Base-by-base conservation (phyloP, 164 flowering plant genomes). In the Macadamia tetraphylla region DNA sequence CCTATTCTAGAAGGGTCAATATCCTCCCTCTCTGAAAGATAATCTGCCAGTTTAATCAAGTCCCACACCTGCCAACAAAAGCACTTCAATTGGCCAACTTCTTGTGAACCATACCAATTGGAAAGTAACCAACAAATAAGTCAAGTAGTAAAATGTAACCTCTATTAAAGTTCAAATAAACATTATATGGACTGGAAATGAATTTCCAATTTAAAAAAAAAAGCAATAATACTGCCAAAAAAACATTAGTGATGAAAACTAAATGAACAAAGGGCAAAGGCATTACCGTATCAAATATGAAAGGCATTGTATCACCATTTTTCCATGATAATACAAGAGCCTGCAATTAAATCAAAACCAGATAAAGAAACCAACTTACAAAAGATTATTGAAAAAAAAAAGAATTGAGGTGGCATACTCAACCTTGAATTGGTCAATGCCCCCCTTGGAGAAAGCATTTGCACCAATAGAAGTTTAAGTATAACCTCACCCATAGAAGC, bases 301-400 rank as follows among this genome's bases (percentile, higher is more conserved):
- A 95, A 64, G 99, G 97, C 99, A 92, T 90, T 43, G 94, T 95
- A 63, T 89, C 90, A 61, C 96, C 97, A 23, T 79, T 84, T 72
- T 80, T 87, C 99, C 97, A 94, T 66, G 99, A 73, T 62, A 83
- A 82, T 3, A 90, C 78, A 59, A 92, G 96, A 67, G 99, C 94
- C 98, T 94, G 86, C 78, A 81, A 63, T 74, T 32, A 13, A 64
- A 62, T 46, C 40, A 63, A 7, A 70, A 9, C 6, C 51, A 58
- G 56, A 44, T 52, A 9, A 49, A 62, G 17, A 51, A 65, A 60
- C 18, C 18, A 30, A 57, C 29, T 15, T 64, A 43, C 18, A 32
- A 6, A 67, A 29, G 65, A 44, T 13, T 7, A 66, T 40, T 15
- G 18, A 52, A 23, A 17, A 29, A 8, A 18, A 58, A 30, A 10